Evolutionary conservation across 345 rosid species (phyloP), one percentile per base, ranked within the genome.

Genomic region (Rubroshorea leprosula): DNA sequence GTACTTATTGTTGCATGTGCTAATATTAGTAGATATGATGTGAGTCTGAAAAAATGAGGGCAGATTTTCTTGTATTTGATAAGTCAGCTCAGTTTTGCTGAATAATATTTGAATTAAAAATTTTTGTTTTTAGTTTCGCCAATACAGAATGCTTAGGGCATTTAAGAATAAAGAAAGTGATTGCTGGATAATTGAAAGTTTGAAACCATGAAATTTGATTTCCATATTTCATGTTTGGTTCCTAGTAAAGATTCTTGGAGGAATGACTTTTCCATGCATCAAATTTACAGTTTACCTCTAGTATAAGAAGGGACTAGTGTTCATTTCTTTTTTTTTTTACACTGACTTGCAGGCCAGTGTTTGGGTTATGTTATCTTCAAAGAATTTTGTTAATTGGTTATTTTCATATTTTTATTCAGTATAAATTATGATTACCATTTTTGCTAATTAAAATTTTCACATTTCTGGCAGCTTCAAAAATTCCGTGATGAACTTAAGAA

Each of bases 401-500:
- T n/a, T n/a, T 27, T 4, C 12, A 35, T 35, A 13, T 13, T 35
- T 35, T 13, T 35, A 13, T n/a, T 35, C 12, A 35, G 7, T 8
- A 35, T 35, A 35, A 35, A 35, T 8, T 6, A 13, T 21, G 17
- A 35, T 38, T 2, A 2, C 19, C 29, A 5, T n/a, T 38, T 55
- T 44, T 21, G 23, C 45, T 57, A 20, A 35, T 12, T 51, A 14
- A 13, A 51, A 38, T 54, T n/a, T 58, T 57, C 44, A 41, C 23
- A 23, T 55, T 18, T 61, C 59, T 68, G 74, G 59, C 83, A 93
- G 99, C 86, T 93, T 64, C 96, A 89, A 83, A 93, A 85, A 59
- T 93, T 93, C 65, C 83, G 89, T 22, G 95, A 93, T 72, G 99
- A 93, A 71, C 86, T 93, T 26, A 87, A 70, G 75, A 93, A 93